Base-by-base conservation (phyloP, 305 asterid genomes). In the Fraxinus ornus region DNA sequence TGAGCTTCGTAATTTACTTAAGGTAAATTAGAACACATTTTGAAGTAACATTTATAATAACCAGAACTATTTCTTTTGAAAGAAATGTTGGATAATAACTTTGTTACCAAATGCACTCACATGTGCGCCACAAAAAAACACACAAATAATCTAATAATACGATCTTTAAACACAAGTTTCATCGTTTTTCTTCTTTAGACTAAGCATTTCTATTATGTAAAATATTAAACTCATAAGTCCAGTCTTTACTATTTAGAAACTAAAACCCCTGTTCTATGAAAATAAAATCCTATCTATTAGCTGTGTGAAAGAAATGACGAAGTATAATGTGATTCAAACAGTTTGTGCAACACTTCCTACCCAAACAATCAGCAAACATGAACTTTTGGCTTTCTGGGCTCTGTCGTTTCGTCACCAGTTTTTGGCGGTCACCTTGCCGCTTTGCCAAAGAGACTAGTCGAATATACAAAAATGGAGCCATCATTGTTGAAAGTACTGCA, bases 401-500 rank as follows among this genome's bases (percentile, higher is more conserved):
- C 82, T 81, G 86, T 85, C 7, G 83, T 82, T 70, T 10, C 90
- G 32, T 83, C 85, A 35, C 76, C 90, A 1, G 81, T 81, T 81
- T 77, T 85, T 0, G 92, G 92, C 15, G 96, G 98, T 87, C 97
- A 84, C 97, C 98, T 57, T 97, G 86, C 15, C 92, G 87, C 89
- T 90, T 94, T 9, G 62, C 85, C 0, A 30, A 30, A 30, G 32
- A 62, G 60, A 70, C 90, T 39, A 89, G 94, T 98, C 88, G 97
- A 81, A 79, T 95, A 94, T 30, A 97, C 99, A 87, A 13, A 95
- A 52, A 94, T 81, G 28, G 99, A 94, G 39, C 97, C 99, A 82
- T 94, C 99, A 35, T 88, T 85, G 94, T 93, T 94, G 91, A 93
- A 95, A 37, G 92, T 75, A 76, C 97, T 89, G 91, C 95, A 92